A percentile compares a stretch with the other conserved stretches of the same genome.
These are phyloP conservation scores for Cadophora malorum DNA, from an alignment of 2,329 filamentous ascomycete species.

Conservation along the genomic window DNA sequence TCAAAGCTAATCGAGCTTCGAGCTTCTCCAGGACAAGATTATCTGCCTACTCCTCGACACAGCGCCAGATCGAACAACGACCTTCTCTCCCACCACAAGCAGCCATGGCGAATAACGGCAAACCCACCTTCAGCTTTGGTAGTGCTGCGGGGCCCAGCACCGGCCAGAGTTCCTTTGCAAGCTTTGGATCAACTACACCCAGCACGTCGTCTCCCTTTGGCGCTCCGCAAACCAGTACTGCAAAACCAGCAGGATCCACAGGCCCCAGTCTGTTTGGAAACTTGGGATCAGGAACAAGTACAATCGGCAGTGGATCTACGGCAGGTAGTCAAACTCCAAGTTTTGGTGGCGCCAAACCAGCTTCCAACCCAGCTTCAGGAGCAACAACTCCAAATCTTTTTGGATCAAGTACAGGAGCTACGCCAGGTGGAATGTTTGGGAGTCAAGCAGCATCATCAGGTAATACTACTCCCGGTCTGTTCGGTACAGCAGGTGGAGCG, in stretches of 20 bases:
- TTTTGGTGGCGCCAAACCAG: conserved; percentile 26
- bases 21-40: neutral
- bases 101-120: conserved; percentile 19
- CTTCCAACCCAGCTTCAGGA: conserved; percentile 32
- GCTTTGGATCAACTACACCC: conserved; percentile 25
- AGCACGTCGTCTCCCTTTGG: conserved; percentile 32
- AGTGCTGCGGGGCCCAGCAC: conserved; percentile 29
- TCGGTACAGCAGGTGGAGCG: conserved; percentile 11
- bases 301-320: conserved; percentile 30
- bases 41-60: neutral
- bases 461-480: conserved; percentile 14
- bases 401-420: conserved; percentile 41
- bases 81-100: neutral
- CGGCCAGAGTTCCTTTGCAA: conserved; percentile 45
- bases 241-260: conserved; percentile 29
- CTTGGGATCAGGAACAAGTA: conserved; percentile 19
- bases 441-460: conserved; percentile 22
- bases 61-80: neutral
- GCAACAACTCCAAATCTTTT: conserved; percentile 36
- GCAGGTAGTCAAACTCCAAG: conserved; percentile 15
- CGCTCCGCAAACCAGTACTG: conserved; percentile 29
- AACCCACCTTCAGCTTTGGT: conserved; percentile 45
- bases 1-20: conserved; percentile 17
- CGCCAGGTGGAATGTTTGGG: conserved; percentile 35
- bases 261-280: conserved; percentile 28